Percentiles rank a stretch among this genome's conserved stretches.
Evolutionary conservation across 164 flowering plant genomes (phyloP).

Genomic region (Annona cherimola): DNA sequence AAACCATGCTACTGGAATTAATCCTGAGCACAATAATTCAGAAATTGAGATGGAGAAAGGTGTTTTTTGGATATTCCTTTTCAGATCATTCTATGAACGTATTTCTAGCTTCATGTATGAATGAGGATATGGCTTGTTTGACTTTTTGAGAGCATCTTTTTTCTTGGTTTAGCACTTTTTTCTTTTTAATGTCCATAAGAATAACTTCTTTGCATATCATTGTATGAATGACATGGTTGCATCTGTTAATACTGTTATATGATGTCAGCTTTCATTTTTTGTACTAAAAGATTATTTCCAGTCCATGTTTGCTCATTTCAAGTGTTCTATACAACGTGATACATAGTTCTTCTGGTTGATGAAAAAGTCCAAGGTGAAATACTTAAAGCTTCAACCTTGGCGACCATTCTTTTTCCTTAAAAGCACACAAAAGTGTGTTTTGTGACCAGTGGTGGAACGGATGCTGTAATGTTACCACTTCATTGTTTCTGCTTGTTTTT

Average conservation of each 20-base stretch:
- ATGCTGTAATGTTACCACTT: too few relatives aligned
- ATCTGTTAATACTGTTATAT: background rate
- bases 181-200: too few relatives aligned
- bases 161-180: background rate
- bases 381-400: too few relatives aligned
- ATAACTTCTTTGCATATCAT: background rate
- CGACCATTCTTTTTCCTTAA: too few relatives aligned
- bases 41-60: background rate
- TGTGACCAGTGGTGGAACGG: too few relatives aligned
- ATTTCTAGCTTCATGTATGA: background rate
- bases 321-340: background rate
- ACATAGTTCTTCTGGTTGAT: too few relatives aligned
- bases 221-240: background rate
- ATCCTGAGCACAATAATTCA: too few relatives aligned
- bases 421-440: too few relatives aligned
- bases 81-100: background rate
- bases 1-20: background rate
- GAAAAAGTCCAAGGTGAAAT: too few relatives aligned
- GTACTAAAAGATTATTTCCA: too few relatives aligned
- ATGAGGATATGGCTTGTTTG: background rate
- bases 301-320: background rate
- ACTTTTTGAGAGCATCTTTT: background rate
- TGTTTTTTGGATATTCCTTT: background rate
- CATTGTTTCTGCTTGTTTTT: background rate
- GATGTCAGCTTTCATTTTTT: too few relatives aligned